Conservation (phyloP, 2,329 filamentous ascomycete genomes). For the Trichophyton equinum region DNA sequence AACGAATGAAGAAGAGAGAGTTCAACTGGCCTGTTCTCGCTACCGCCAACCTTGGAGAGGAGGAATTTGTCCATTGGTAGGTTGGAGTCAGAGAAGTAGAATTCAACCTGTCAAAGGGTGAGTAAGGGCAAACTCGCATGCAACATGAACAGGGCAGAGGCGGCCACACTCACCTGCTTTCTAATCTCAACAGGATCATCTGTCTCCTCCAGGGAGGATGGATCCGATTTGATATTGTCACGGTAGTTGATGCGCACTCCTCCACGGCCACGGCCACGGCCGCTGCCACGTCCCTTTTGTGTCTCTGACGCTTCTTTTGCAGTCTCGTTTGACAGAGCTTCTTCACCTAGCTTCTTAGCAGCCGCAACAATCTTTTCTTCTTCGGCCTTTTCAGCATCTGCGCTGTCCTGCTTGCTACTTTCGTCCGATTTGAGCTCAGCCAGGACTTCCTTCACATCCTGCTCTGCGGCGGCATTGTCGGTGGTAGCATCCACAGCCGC, state of each 20-base stretch:
- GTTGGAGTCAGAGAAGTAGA: conserved; percentile 91
- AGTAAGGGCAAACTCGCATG: conserved; percentile 6
- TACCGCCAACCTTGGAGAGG: conserved; percentile 62
- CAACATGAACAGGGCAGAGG: neutral
- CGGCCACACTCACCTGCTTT: conserved; percentile 46
- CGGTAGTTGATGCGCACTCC: conserved; percentile 21
- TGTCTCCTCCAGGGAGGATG: conserved; percentile 53
- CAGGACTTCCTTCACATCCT: conserved; percentile 35
- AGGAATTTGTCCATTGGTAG: conserved; percentile 81
- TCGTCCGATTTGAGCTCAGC: conserved; percentile 33
- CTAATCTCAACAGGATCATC: conserved; percentile 71
- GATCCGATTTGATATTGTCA: conserved; percentile 59
- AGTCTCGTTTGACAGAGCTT: conserved; percentile 12
- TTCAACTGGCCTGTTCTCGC: conserved; percentile 61
- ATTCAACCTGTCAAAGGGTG: conserved; percentile 56
- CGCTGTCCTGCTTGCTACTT: conserved; percentile 18
- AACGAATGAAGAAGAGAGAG: conserved; percentile 71
- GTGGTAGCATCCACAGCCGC: conserved; percentile 15
- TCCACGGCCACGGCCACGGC: conserved; percentile 16
- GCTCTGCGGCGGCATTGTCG: conserved; percentile 31
- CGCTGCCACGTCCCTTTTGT: conserved; percentile 21
- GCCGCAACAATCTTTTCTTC: conserved; percentile 18
- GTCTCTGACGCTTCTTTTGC: conserved; percentile 11
- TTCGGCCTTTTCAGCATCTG: conserved; percentile 27
- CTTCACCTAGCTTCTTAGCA: conserved; percentile 14